Conservation (phyloP, 2,329 filamentous ascomycete species). For the Fusarium sp. region DNA sequence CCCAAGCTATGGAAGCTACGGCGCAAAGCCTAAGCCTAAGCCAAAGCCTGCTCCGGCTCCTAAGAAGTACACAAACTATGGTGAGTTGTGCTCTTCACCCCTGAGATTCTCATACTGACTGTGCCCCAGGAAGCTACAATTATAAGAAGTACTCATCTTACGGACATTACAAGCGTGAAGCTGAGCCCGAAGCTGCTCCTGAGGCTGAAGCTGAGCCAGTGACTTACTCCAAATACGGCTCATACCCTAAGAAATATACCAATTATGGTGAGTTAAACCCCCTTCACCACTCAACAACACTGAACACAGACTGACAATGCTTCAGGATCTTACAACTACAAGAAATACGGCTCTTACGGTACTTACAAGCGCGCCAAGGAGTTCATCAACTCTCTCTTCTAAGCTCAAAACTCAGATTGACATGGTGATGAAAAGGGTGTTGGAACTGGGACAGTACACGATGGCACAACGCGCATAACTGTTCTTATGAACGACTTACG, state of each 20-base stretch:
- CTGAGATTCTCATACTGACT: background rate
- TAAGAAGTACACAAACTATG: constrained; percentile 16
- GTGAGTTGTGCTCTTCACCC: background rate
- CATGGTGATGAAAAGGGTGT: no score
- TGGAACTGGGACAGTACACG: background rate
- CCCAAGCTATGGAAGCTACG: background rate
- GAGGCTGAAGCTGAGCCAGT: background rate
- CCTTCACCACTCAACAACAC: no score
- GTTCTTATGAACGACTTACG: constrained; percentile 32
- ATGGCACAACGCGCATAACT: constrained; percentile 7
- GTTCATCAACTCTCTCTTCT: constrained; percentile 28
- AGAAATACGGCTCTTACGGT: constrained; percentile 27
- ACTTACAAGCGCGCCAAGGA: constrained; percentile 25
- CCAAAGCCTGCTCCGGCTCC: background rate
- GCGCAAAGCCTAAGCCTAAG: background rate
- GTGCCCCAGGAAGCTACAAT: constrained; percentile 1
- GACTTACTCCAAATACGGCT: background rate
- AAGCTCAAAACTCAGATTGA: background rate
- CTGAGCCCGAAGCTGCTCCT: constrained; percentile 4
- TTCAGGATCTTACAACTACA: constrained; percentile 16
- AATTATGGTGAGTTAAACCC: background rate
- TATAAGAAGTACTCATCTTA: constrained; percentile 24
- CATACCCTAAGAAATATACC: background rate
- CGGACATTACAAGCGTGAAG: constrained; percentile 18
- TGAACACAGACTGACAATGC: background rate